Percentiles rank a stretch among this genome's conserved stretches.
These are phyloP conservation scores for Fusarium sp. DNA, from an alignment of 2,329 filamentous ascomycete genomes.

Conservation along the genomic window DNA sequence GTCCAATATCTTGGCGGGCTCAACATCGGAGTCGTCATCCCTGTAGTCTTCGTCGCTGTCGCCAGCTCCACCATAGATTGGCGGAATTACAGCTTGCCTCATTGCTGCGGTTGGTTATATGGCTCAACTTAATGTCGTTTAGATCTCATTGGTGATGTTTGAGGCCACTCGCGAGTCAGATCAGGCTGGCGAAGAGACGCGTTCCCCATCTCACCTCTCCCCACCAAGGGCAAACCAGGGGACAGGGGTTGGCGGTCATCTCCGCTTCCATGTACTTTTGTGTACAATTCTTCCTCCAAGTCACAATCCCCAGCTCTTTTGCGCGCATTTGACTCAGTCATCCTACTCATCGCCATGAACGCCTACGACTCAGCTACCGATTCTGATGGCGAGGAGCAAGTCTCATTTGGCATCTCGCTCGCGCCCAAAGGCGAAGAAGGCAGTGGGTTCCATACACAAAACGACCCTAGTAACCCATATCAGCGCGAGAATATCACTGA, in stretches of 20 bases:
- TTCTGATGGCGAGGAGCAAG: background rate
- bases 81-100: background rate
- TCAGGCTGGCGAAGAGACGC: background rate
- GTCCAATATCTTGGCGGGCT: background rate
- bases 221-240: background rate
- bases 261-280: background rate
- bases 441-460: background rate
- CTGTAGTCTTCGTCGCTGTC: background rate
- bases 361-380: background rate
- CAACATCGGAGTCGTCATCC: background rate
- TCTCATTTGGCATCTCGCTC: background rate
- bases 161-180: background rate
- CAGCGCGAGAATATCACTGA: background rate
- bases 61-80: background rate
- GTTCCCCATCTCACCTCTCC: background rate
- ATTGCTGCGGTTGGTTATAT: background rate
- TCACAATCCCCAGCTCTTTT: background rate
- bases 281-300: background rate
- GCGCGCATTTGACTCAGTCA: background rate
- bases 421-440: background rate
- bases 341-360: background rate
- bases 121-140: background rate
- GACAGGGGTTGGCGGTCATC: background rate
- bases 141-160: background rate
- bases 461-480: background rate